Evolutionary conservation across 192 early-diverging fungal species (phyloP).

Genomic region (Backusella tarrabulga): DNA sequence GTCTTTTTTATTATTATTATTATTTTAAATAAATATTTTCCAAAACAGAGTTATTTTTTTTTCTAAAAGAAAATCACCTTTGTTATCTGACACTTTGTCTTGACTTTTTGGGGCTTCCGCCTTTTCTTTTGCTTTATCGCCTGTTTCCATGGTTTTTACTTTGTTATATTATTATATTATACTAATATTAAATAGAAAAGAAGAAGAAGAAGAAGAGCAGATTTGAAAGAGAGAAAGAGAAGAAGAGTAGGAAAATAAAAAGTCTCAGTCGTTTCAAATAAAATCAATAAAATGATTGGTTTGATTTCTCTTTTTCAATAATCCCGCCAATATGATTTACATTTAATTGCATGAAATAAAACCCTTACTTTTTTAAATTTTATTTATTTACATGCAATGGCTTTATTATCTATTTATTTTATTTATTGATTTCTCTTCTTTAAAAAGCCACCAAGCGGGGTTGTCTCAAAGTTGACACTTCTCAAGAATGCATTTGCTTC

Average conservation of each 20-base stretch:
- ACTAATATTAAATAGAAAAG: neutral
- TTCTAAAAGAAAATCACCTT: neutral
- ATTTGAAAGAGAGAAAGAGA: neutral
- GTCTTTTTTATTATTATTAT: neutral
- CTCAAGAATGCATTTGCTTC: slow-evolving; percentile 35
- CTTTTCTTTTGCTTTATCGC: neutral
- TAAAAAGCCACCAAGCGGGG: slow-evolving; percentile 31
- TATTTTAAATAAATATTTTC: neutral
- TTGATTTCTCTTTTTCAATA: neutral
- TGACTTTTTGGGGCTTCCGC: neutral
- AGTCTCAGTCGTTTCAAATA: neutral
- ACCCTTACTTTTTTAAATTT: neutral
- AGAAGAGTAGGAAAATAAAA: neutral
- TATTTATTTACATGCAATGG: neutral
- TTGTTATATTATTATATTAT: neutral
- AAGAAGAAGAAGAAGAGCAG: neutral
- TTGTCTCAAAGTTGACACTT: slow-evolving; percentile 26
- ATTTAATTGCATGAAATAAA: neutral
- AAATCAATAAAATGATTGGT: neutral
- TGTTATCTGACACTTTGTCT: neutral
- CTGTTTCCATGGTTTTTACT: neutral
- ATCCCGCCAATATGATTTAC: neutral
- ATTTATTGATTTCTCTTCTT: slow-evolving; percentile 25
- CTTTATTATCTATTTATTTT: neutral
- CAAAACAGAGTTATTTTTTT: neutral